Conservation (phyloP, 2,329 filamentous ascomycete genomes). For the Apiospora koreana region DNA sequence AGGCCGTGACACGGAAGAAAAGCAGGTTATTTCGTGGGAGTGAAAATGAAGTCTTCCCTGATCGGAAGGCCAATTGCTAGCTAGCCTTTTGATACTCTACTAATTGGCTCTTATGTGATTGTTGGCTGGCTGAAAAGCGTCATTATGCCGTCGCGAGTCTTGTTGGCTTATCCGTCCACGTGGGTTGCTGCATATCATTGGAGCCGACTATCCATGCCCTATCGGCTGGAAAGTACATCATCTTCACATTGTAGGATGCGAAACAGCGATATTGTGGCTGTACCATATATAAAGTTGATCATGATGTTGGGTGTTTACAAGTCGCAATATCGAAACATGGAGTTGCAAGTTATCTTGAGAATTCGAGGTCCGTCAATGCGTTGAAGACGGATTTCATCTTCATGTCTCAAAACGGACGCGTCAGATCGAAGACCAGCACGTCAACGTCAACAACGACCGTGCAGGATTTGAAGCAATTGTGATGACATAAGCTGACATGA, state of each 20-base stretch:
- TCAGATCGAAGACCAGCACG: not conserved
- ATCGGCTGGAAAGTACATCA: not conserved
- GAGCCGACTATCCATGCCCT: not conserved
- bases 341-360: not conserved
- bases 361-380: not conserved
- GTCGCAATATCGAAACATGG: not conserved
- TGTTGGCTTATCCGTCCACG: not conserved
- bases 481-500: constrained; percentile 8
- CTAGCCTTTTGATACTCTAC: not conserved
- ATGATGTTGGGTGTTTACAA: not conserved
- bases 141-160: not conserved
- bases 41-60: not conserved
- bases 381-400: not conserved
- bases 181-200: not conserved
- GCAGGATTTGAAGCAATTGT: not conserved
- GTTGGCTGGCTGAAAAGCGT: not conserved
- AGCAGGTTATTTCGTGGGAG: not conserved
- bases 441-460: not conserved
- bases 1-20: not conserved
- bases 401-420: constrained; percentile 1
- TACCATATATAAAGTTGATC: not conserved
- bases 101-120: not conserved
- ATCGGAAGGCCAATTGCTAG: not conserved
- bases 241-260: not conserved
- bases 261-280: not conserved